A percentile compares a stretch with the other conserved stretches of the same genome.
phyloP scores from a whole-genome alignment of 164 flowering plant genomes.

The Cinnamomum chago region DNA sequence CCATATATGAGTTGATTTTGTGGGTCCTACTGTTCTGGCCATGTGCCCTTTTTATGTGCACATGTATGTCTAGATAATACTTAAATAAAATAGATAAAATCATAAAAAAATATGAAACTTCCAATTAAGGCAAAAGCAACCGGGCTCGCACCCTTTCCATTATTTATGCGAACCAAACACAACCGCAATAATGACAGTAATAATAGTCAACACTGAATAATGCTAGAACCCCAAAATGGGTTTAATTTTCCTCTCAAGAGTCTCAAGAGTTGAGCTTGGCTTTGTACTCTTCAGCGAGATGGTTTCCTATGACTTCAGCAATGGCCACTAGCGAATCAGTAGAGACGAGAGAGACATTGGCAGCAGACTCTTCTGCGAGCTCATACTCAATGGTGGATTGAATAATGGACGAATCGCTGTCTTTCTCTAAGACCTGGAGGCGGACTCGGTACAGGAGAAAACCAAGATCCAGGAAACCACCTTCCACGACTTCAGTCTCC shows the following conservation, averaged over 20 bases:
- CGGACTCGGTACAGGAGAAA: conserved; percentile 18
- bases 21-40: too few relatives aligned
- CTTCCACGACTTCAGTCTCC: conserved; percentile 29
- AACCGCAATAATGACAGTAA: too few relatives aligned
- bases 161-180: too few relatives aligned
- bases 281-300: neutral
- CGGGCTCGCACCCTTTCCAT: too few relatives aligned
- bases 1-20: too few relatives aligned
- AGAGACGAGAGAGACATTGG: neutral
- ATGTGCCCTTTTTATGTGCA: too few relatives aligned
- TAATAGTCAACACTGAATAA: neutral
- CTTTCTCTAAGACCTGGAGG: conserved; percentile 26
- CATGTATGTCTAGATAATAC: too few relatives aligned
- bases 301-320: neutral
- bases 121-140: too few relatives aligned
- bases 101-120: too few relatives aligned
- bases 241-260: neutral
- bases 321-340: neutral
- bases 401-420: conserved; percentile 16
- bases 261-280: neutral
- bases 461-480: conserved; percentile 28
- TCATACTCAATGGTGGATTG: conserved; percentile 31
- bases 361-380: conserved; percentile 15
- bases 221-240: neutral
- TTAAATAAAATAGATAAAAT: too few relatives aligned